Base-by-base conservation (phyloP, 176 grass and related monocot species). In the Triticum turgidum region DNA sequence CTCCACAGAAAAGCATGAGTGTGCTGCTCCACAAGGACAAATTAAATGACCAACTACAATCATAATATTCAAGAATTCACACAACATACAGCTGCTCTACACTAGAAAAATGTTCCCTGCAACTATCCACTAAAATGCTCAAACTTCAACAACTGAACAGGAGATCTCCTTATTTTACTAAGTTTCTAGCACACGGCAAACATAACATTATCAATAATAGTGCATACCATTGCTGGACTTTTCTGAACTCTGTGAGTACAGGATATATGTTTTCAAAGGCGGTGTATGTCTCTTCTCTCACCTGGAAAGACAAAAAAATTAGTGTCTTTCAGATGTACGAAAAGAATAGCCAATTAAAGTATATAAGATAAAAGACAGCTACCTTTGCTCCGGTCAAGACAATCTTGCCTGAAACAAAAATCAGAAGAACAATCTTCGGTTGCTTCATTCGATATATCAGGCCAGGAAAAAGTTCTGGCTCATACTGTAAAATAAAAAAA, bases 371-470 rank as follows among this genome's bases (percentile, higher is more conserved):
- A 73, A 79, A 33, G 8, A 81, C 2, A 29, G 7, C 82, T 87
- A 95, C 96, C 96, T 98, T 96, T 76, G 96, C 93, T 9, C 92
- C 96, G 27, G 93, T 98, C 39, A 98, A 92, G 84, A 98, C 96
- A 86, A 98, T 98, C 80, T 98, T 96, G 70, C 96, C 96, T 41
- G 96, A 98, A 77, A 98, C 96, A 73, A 98, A 98, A 91, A 98
- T 98, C 51, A 98, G 89, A 73, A 94, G 96, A 89, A 96, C 93
- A 80, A 94, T 98, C 84, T 98, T 98, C 2, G 91, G 96, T 80
- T 98, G 96, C 59, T 90, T 98, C 96, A 98, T 98, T 73, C 93
- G 88, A 91, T 98, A 96, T 29, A 98, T 98, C 76, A 96, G 61
- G 4, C 93, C 96, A 77, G 96, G 96, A 80, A 98, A 98, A 17